phyloP scores from a whole-genome alignment of 352 stramenopile genomes.

The Aphanomyces stellatus region DNA sequence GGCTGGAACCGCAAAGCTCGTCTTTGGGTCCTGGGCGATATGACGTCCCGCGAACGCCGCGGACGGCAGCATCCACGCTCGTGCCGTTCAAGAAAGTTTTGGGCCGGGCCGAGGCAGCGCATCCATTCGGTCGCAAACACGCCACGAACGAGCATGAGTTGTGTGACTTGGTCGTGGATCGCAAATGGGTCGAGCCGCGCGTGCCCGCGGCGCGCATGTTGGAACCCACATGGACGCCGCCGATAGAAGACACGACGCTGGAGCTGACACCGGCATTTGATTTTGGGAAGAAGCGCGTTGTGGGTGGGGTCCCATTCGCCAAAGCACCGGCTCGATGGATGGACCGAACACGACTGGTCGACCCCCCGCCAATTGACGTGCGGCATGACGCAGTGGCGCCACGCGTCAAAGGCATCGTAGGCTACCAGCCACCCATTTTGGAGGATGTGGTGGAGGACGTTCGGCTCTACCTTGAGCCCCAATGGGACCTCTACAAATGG shows the following conservation, averaged over 20 bases:
- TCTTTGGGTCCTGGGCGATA: neutral
- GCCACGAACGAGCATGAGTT: neutral
- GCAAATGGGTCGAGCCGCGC: neutral
- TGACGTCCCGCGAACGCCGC: neutral
- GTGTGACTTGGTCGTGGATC: neutral
- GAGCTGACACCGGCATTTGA: neutral
- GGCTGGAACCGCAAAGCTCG: neutral
- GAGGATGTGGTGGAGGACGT: no score
- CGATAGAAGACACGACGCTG: neutral
- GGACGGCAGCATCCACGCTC: no score
- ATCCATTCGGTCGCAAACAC: conserved; percentile 4
- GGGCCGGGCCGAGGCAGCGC: neutral
- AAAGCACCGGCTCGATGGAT: neutral
- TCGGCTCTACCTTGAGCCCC: no score
- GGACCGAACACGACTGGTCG: neutral
- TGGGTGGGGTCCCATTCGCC: neutral
- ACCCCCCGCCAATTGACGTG: neutral
- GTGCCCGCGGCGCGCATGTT: neutral
- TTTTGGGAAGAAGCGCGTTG: conserved; percentile 1
- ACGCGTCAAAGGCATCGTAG: neutral
- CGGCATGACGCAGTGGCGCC: neutral
- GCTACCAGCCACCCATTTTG: no score
- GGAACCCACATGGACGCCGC: neutral
- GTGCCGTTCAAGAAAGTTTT: conserved; percentile 8
- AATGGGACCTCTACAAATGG: no score